Evolutionary conservation across 2,329 filamentous ascomycete species (phyloP), one percentile per base, ranked within the genome.

Genomic region (Phaeophleospora eucalypticola): DNA sequence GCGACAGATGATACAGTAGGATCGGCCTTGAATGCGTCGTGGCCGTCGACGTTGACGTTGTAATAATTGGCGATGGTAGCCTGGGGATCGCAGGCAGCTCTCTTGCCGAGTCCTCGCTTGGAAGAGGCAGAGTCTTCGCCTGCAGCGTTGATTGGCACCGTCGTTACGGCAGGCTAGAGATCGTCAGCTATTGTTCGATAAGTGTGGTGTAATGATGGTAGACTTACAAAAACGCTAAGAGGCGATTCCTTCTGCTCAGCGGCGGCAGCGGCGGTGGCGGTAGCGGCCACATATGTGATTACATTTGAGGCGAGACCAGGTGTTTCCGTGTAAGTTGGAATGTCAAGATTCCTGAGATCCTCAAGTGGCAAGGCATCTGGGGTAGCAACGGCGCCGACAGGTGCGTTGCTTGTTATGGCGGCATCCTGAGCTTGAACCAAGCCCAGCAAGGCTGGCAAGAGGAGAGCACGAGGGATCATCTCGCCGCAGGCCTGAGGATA

Each of bases 1-100:
- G 48, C 48, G 12, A 35, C 33, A 35, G 33, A 35, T 14, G 33
- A 35, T 14, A 35, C 17, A 16, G 33, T 35, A 14, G 33, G 33
- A 14, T 35, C 33, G 12, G 33, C 33, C 33, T 35, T 35, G 33
- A 35, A 35, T 15, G 33, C 12, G 12, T 16, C 17, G 33, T 35
- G 17, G 33, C 33, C 17, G 14, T 14, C 33, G 17, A 35, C 33
- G 17, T 35, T 35, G 4, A 35, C 33, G 4, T 16, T 14, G 33
- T 35, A 35, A 16, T 35, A 35, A 16, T 35, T 35, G 33, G 33
- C 4, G 12, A 35, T 35, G 33, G 33, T 35, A 16, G 33, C 33
- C 17, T 35, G 33, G 17, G 33, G 14, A n/a, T 35, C 33, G 12
- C 33, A 35, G 4, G 33, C 33, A 6, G 33, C 33, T 35, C 33